phyloP scores from a whole-genome alignment of 129 eudicot species.

The Calendula officinalis region DNA sequence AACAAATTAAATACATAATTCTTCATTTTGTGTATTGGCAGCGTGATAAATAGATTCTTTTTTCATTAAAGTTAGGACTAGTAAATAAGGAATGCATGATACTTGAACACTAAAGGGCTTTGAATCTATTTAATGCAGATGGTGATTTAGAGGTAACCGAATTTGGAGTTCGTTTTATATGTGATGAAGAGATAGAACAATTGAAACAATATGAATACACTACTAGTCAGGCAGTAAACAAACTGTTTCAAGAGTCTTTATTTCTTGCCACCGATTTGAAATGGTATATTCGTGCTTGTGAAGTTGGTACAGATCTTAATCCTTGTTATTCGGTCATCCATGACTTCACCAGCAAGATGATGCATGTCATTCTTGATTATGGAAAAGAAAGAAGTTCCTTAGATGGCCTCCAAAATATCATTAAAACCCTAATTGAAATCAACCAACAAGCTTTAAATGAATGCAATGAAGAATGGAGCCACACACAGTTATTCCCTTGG shows the following conservation, averaged over 20 bases:
- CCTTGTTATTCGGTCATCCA: not conserved
- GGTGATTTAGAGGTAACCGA: not conserved
- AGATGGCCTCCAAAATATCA: conserved; percentile 3
- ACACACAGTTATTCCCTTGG: not conserved
- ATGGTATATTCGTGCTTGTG: not conserved
- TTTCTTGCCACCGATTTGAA: not conserved
- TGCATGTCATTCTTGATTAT: not conserved
- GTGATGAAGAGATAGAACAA: not conserved
- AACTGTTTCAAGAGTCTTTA: not conserved
- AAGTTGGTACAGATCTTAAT: not conserved
- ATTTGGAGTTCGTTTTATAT: conserved; percentile 9
- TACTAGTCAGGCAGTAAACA: not conserved
- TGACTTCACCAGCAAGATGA: not conserved
- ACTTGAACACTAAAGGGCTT: not conserved
- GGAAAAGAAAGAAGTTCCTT: not conserved
- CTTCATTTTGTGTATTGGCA: not conserved
- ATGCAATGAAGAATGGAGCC: not conserved
- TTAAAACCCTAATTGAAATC: conserved; percentile 7
- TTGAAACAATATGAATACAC: not conserved
- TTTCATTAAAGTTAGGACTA: not conserved
- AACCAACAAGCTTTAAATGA: not conserved
- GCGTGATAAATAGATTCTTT: too few species aligned
- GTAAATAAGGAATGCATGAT: not conserved
- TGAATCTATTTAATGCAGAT: conserved; percentile 1
- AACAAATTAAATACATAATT: too few species aligned